These are phyloP conservation scores for Incumbomyces delicatus DNA, from an alignment of 2,329 filamentous ascomycete species.

Conservation along the genomic window DNA sequence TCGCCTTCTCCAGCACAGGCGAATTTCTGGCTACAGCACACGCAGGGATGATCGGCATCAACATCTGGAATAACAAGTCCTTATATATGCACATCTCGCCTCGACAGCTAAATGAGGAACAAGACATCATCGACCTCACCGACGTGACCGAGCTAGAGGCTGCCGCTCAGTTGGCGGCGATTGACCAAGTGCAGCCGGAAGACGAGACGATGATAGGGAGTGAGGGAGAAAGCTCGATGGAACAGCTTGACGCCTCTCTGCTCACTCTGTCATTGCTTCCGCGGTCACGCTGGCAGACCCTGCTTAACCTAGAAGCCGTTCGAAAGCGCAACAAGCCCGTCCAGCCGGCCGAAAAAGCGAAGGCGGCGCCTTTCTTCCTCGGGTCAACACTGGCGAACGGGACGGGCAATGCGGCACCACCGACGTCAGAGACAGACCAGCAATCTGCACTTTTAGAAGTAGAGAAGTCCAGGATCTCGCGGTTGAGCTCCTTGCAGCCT, in stretches of 20 bases:
- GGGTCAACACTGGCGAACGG: slow-evolving; percentile 37
- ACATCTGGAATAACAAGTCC: slow-evolving; percentile 89
- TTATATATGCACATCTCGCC: slow-evolving; percentile 85
- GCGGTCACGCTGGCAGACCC: slow-evolving; percentile 84
- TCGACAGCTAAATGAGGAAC: slow-evolving; percentile 68
- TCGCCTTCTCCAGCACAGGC: slow-evolving; percentile 81
- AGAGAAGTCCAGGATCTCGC: slow-evolving; percentile 54
- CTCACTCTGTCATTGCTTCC: slow-evolving; percentile 84
- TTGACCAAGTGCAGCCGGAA: slow-evolving; percentile 40
- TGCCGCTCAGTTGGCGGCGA: slow-evolving; percentile 66
- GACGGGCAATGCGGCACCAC: slow-evolving; percentile 9
- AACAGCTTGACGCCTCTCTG: slow-evolving; percentile 73
- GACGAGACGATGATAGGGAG: slow-evolving; percentile 36
- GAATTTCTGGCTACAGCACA: slow-evolving; percentile 90
- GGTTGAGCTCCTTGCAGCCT: slow-evolving; percentile 44
- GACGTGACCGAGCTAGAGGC: slow-evolving; percentile 59
- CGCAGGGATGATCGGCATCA: slow-evolving; percentile 73
- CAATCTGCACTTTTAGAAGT: slow-evolving; percentile 16
- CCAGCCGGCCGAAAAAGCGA: slow-evolving; percentile 80
- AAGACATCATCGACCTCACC: slow-evolving; percentile 52
- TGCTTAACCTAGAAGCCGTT: slow-evolving; percentile 85
- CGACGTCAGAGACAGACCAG: slow-evolving; percentile 3
- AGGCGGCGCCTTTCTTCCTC: slow-evolving; percentile 93
- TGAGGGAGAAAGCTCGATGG: slow-evolving; percentile 44
- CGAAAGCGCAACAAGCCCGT: slow-evolving; percentile 86